Evolutionary conservation across 305 asterid genomes (phyloP).

Genomic region (Fraxinus nigra): DNA sequence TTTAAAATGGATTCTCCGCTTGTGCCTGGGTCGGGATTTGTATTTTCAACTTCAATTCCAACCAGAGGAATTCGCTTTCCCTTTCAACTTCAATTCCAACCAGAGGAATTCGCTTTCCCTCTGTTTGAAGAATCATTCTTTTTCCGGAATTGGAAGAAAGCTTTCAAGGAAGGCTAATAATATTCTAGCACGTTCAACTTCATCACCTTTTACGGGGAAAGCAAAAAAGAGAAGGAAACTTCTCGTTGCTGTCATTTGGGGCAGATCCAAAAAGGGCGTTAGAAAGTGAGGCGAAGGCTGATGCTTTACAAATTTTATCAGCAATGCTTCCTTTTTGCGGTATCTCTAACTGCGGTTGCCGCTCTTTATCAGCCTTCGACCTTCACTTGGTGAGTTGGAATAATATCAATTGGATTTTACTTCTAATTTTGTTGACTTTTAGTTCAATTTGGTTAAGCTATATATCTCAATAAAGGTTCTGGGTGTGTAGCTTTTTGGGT

Average conservation of each 20-base stretch:
- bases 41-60: slow-evolving; percentile 23
- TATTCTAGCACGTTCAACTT: slow-evolving; percentile 59
- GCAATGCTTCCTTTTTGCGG: slow-evolving; percentile 82
- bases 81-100: slow-evolving; percentile 22
- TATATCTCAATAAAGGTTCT: background rate
- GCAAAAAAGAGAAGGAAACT: slow-evolving; percentile 80
- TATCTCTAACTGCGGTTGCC: slow-evolving; percentile 72
- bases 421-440: background rate
- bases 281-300: slow-evolving; percentile 45
- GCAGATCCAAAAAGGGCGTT: slow-evolving; percentile 30
- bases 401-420: background rate
- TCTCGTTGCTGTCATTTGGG: slow-evolving; percentile 64
- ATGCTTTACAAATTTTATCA: slow-evolving; percentile 61
- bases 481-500: background rate
- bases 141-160: slow-evolving; percentile 20
- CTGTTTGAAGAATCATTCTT: slow-evolving; percentile 4
- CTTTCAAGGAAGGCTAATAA: slow-evolving; percentile 13
- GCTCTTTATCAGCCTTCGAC: slow-evolving; percentile 86
- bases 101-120: slow-evolving; percentile 7
- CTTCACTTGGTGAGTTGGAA: slow-evolving; percentile 68
- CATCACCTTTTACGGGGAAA: slow-evolving; percentile 72
- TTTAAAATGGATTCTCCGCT: too few species aligned
- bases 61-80: slow-evolving; percentile 4
- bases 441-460: background rate
- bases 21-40: background rate